Conservation (phyloP, 768 basidiomycete species). For the Gymnopilus dilepis region DNA sequence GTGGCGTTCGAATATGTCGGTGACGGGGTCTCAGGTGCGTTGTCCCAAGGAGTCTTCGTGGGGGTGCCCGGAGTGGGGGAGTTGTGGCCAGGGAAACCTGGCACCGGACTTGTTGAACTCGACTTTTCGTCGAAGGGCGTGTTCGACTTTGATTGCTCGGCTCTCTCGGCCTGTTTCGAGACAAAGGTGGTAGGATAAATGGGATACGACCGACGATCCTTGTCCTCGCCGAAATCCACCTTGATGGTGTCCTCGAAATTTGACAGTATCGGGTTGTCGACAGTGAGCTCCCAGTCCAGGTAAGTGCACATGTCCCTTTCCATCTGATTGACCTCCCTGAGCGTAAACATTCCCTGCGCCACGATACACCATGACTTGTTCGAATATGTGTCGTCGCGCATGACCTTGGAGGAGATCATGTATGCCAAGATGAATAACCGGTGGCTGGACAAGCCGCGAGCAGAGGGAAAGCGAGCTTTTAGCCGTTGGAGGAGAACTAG, state of each 20-base stretch:
- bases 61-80: conserved; percentile 26
- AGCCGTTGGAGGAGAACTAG: conserved; percentile 76
- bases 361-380: conserved; percentile 94
- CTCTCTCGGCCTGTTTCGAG: conserved; percentile 60
- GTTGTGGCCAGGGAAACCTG: conserved; percentile 45
- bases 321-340: conserved; percentile 96
- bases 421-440: conserved; percentile 90
- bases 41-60: conserved; percentile 32
- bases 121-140: conserved; percentile 49
- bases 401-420: conserved; percentile 91
- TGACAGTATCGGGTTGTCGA: conserved; percentile 40
- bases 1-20: too few relatives aligned
- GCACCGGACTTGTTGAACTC: conserved; percentile 52
- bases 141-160: conserved; percentile 43
- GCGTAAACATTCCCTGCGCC: conserved; percentile 83
- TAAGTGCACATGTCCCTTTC: conserved; percentile 42
- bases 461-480: conserved; percentile 89
- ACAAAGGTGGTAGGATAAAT: conserved; percentile 65
- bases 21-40: too few relatives aligned
- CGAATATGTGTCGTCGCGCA: conserved; percentile 92
- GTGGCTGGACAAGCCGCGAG: conserved; percentile 88
- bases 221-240: conserved; percentile 57
- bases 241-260: conserved; percentile 67
- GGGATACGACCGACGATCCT: conserved; percentile 55
- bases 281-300: too few relatives aligned